Base-by-base conservation (phyloP, 805 yeast species). In the Helenozyma baotianmanensis region DNA sequence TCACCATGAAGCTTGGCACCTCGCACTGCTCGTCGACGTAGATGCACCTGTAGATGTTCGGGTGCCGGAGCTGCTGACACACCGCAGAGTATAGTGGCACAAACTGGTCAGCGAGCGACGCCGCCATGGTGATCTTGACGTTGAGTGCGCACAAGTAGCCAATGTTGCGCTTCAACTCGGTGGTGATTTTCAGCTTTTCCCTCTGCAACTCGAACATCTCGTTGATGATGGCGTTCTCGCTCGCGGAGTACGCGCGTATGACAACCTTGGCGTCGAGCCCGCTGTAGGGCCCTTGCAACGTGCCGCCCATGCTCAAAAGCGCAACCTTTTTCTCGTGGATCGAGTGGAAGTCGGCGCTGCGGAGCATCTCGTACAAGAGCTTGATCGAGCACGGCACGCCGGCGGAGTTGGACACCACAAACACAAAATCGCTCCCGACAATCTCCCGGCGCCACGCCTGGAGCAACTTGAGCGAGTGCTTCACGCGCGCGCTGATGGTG, bases 41-140 rank as follows among this genome's bases (percentile, higher is more conserved):
- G 6, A 61, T 27, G 24, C 54, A 42, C 25, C 68, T 50, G 35
- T 39, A 60, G 12, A 66, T 56, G 36, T 64, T 64, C 1, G 70
- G 67, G 36, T 66, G 72, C 14, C 53, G 43, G 16, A 46, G 44
- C 15, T 51, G 47, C n/a, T 42, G 38, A 5, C 46, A 58, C 24
- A 64, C 42, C 5, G 68, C 38, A 8, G 66, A 60, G 23, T 43
- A 45, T 1, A 64, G 30, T 3, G 68, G 68, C n/a, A 66, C 47
- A 25, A 62, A 51, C 38, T 56, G 69, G 38, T 65, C 71, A 27
- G 51, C 48, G 4, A 53, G 38, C 7, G 61, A 37, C 3, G 62
- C 71, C 11, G 54, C 45, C 18, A 64, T 48, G 2, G 68, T 56
- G 6, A 66, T 41, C 34, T 65, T 66, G 19, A 60, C 67, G 34